These are phyloP conservation scores for Pinus taeda DNA, from an alignment of 75 land plant genomes.

Conservation along the genomic window DNA sequence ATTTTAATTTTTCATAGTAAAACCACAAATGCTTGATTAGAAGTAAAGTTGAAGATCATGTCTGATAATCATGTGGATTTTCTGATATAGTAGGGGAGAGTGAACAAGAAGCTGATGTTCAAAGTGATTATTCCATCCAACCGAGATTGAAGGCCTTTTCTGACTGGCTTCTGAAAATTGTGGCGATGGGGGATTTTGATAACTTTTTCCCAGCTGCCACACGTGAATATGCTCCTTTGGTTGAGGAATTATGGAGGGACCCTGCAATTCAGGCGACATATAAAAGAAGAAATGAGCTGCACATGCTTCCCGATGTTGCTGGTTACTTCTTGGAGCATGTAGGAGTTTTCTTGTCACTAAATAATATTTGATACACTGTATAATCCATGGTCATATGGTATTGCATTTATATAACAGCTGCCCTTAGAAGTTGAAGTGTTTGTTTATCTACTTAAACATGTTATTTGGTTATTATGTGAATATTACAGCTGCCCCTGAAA, in stretches of 20 bases:
- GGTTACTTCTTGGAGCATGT: slow-evolving; percentile 83
- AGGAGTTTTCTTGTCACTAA: slow-evolving; percentile 11
- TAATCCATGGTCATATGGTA: not conserved
- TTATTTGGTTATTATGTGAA: too few species aligned
- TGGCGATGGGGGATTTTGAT: slow-evolving; percentile 77
- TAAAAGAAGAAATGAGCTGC: slow-evolving; percentile 62
- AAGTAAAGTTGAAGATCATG: not conserved
- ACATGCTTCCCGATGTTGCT: slow-evolving; percentile 70
- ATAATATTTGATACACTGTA: not conserved
- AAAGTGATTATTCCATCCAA: slow-evolving; percentile 56
- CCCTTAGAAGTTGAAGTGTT: too few species aligned
- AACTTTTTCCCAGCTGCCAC: slow-evolving; percentile 79
- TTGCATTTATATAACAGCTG: not conserved
- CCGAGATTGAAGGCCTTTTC: slow-evolving; percentile 68
- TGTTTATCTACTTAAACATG: too few species aligned
- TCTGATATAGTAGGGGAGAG: slow-evolving; percentile 1
- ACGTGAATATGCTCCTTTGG: slow-evolving; percentile 76
- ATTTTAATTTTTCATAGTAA: too few species aligned
- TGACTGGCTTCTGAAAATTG: slow-evolving; percentile 82
- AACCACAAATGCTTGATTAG: not conserved
- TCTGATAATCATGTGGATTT: not conserved
- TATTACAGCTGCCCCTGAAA: too few species aligned
- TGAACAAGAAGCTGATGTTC: slow-evolving; percentile 5
- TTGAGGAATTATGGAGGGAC: slow-evolving; percentile 83
- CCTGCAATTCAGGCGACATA: slow-evolving; percentile 91